phyloP scores from a whole-genome alignment of 2,329 filamentous ascomycete genomes.

The Colletotrichum plurivorum region DNA sequence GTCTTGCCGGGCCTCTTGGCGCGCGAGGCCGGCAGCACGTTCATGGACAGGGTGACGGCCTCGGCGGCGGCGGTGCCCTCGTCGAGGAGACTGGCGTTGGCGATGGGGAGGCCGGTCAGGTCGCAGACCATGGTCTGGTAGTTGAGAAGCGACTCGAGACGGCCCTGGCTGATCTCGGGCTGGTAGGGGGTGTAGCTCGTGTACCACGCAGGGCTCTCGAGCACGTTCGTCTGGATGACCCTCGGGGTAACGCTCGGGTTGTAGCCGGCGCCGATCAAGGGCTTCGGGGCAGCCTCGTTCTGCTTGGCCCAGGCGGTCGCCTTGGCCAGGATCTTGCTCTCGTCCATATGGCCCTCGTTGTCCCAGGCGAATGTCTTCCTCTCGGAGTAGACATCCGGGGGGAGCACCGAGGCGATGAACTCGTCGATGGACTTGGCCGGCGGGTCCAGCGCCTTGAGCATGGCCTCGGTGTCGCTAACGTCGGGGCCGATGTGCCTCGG shows the following conservation, averaged over 20 bases:
- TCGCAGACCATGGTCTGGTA: conserved; percentile 95
- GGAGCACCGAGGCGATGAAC: conserved; percentile 88
- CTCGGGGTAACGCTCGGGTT: conserved; percentile 88
- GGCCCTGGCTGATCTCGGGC: conserved; percentile 95
- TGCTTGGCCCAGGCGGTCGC: conserved; percentile 51
- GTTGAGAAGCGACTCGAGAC: conserved; percentile 92
- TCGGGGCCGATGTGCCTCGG: conserved; percentile 91
- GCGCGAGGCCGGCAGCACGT: conserved; percentile 78
- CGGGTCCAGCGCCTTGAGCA: conserved; percentile 85
- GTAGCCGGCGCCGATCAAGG: conserved; percentile 90
- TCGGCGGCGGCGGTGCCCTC: conserved; percentile 94
- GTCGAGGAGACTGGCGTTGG: conserved; percentile 92
- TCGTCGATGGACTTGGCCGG: conserved; percentile 81
- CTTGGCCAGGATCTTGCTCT: conserved; percentile 70
- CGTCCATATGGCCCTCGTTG: conserved; percentile 64
- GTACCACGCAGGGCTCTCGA: conserved; percentile 97
- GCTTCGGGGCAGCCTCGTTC: conserved; percentile 62
- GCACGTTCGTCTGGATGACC: conserved; percentile 92
- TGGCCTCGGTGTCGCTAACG: conserved; percentile 76
- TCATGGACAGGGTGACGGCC: conserved; percentile 94
- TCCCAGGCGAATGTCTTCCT: conserved; percentile 72
- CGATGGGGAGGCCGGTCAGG: conserved; percentile 86
- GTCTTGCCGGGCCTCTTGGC: conserved; percentile 83
- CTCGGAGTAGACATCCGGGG: conserved; percentile 80
- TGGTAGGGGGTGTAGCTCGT: conserved; percentile 98